phyloP scores from a whole-genome alignment of 371 early-diverging fungal species.

The Apophysomyces sp. region DNA sequence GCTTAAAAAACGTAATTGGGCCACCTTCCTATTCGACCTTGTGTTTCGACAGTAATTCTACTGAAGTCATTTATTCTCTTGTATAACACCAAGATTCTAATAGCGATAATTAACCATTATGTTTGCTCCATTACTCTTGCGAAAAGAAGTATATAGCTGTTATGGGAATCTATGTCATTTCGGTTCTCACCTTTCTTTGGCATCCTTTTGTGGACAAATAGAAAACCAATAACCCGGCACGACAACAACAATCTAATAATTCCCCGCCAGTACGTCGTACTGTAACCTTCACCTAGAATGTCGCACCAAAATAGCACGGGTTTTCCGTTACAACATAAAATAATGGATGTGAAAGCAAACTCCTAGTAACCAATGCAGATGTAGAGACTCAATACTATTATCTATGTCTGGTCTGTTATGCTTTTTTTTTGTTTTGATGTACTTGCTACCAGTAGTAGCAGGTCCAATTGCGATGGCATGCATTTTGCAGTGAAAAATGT shows the following conservation, averaged over 20 bases:
- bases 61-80: background rate
- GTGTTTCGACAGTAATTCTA: background rate
- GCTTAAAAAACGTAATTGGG: background rate
- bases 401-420: too few species aligned
- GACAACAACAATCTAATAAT: background rate
- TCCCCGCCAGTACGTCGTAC: constrained; percentile 1
- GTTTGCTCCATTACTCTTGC: background rate
- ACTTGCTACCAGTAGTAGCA: background rate
- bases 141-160: background rate
- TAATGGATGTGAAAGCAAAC: too few species aligned
- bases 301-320: background rate
- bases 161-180: background rate
- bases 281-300: background rate
- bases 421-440: too few species aligned
- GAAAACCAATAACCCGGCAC: background rate
- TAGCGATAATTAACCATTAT: background rate
- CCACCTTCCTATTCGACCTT: background rate
- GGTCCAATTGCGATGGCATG: too few species aligned
- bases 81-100: background rate
- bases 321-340: too few species aligned
- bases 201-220: background rate
- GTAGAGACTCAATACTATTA: too few species aligned
- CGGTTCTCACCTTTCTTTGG: background rate
- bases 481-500: background rate
- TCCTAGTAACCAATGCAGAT: too few species aligned